Evolutionary conservation across 352 stramenopile genomes (phyloP).

Genomic region (Phytophthora chlamydospora): DNA sequence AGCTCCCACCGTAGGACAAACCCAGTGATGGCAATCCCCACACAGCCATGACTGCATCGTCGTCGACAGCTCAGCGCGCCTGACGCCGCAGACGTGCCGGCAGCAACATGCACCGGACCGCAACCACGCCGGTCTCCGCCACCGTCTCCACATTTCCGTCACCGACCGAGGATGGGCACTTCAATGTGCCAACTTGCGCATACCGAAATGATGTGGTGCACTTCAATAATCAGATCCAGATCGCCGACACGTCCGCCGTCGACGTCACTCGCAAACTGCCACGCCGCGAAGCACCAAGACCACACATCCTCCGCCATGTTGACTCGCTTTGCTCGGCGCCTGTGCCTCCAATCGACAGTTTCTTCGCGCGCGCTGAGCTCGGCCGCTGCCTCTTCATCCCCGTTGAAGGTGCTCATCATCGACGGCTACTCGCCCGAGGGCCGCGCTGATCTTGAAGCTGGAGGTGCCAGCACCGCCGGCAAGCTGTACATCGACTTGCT

Average conservation of each 20-base stretch:
- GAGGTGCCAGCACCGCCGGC: conserved; percentile 68
- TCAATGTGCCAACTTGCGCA: conserved; percentile 24
- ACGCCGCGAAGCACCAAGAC: conserved; percentile 1
- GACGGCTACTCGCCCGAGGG: conserved; percentile 80
- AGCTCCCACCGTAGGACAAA: conserved; percentile 7
- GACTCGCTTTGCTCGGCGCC: conserved; percentile 20
- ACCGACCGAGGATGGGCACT: conserved; percentile 21
- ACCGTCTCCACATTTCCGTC: conserved; percentile 12
- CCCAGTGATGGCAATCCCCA: conserved; percentile 1
- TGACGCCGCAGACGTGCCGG: not conserved
- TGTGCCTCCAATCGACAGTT: conserved; percentile 10
- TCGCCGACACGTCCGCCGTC: not conserved
- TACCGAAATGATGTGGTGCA: conserved; percentile 21
- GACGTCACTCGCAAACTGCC: conserved; percentile 31
- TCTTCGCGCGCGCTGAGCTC: conserved; percentile 31
- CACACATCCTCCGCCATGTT: conserved; percentile 21
- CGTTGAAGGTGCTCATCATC: conserved; percentile 74
- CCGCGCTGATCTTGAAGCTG: conserved; percentile 65
- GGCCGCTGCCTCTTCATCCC: conserved; percentile 33
- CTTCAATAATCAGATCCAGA: conserved; percentile 16
- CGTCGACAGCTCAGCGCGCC: not conserved
- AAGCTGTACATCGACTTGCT: conserved; percentile 74
- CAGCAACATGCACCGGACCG: not conserved
- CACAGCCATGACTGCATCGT: not conserved
- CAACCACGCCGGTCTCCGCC: conserved; percentile 5